Evolutionary conservation across 768 basidiomycete species (phyloP).

Genomic region (Russula compacta): DNA sequence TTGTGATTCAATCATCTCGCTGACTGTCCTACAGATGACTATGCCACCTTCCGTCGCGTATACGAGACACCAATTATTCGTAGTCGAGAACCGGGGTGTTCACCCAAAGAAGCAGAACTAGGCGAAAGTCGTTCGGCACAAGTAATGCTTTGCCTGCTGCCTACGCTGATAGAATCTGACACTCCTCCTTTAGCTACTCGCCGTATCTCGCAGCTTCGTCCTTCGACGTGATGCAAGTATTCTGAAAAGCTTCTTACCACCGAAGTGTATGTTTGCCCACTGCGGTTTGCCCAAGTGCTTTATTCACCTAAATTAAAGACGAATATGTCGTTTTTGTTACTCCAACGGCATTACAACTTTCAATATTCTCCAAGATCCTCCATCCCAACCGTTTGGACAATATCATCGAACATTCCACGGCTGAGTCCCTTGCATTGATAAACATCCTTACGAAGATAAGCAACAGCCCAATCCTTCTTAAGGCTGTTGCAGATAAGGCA

Average conservation of each 20-base stretch:
- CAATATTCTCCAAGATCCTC: constrained; percentile 71
- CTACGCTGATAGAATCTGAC: background rate
- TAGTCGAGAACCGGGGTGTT: constrained; percentile 71
- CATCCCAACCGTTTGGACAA: constrained; percentile 59
- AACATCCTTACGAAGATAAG: constrained; percentile 80
- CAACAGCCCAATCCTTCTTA: constrained; percentile 83
- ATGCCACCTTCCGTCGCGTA: constrained; percentile 63
- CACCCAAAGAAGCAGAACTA: constrained; percentile 59
- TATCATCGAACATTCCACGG: constrained; percentile 60
- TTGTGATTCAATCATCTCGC: background rate
- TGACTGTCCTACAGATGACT: constrained; percentile 46
- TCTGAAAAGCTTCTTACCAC: constrained; percentile 76
- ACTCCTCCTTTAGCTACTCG: constrained; percentile 41
- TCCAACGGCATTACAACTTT: constrained; percentile 74
- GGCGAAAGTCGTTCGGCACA: constrained; percentile 74
- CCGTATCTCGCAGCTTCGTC: constrained; percentile 81
- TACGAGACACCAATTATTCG: constrained; percentile 86
- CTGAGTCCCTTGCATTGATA: constrained; percentile 73
- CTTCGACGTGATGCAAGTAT: constrained; percentile 81
- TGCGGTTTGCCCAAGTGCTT: background rate
- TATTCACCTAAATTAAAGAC: constrained; percentile 37
- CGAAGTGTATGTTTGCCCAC: constrained; percentile 58
- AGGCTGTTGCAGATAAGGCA: constrained; percentile 62
- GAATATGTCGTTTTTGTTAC: constrained; percentile 98
- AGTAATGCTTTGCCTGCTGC: constrained; percentile 33